These are phyloP conservation scores for Scenedesmus sp. DNA, from an alignment of 163 green algal species.

Conservation along the genomic window DNA sequence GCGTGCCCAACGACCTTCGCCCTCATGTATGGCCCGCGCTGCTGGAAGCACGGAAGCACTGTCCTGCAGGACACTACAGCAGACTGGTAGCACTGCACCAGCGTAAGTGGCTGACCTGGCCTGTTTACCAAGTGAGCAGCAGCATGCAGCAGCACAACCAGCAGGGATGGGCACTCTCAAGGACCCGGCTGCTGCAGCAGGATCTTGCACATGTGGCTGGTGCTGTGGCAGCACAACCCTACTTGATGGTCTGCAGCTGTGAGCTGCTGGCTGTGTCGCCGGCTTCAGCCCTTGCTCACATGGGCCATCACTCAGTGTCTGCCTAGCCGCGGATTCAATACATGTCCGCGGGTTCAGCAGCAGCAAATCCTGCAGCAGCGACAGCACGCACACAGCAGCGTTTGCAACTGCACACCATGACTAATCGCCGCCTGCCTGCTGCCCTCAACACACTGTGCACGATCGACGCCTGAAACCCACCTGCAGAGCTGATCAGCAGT, in stretches of 20 bases:
- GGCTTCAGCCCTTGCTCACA: too few species aligned
- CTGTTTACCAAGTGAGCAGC: neutral
- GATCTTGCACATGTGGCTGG: neutral
- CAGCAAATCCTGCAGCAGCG: neutral
- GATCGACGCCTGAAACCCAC: neutral
- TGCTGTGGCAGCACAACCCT: neutral
- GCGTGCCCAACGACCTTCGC: constrained; percentile 20
- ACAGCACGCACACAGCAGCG: neutral
- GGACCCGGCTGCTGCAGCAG: too few species aligned
- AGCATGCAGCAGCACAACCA: neutral
- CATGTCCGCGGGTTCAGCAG: neutral
- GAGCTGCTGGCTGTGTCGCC: neutral
- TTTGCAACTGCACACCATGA: neutral
- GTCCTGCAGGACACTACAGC: neutral
- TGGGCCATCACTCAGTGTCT: too few species aligned
- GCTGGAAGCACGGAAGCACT: neutral
- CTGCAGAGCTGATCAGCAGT: neutral
- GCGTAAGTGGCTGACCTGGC: neutral
- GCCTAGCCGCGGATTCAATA: too few species aligned
- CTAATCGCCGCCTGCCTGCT: neutral
- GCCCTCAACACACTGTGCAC: neutral
- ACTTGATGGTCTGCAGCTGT: neutral
- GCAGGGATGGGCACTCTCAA: neutral
- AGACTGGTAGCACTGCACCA: constrained; percentile 18
- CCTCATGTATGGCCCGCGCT: constrained; percentile 16